phyloP scores from a whole-genome alignment of 2,329 filamentous ascomycete species.

The Calonectria ilicicola region DNA sequence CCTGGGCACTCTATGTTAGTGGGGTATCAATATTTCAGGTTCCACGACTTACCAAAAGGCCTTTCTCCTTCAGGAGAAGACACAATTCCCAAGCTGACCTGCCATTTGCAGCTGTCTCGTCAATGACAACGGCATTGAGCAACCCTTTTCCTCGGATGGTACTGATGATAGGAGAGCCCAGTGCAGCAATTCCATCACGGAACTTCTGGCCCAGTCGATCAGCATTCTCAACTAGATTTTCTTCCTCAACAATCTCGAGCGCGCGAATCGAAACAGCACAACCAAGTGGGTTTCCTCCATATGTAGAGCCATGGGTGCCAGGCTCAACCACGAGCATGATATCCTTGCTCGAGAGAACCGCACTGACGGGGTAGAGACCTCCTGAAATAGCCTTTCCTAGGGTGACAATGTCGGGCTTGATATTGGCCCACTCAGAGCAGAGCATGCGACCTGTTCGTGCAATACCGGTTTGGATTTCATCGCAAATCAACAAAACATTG shows the following conservation, averaged over 20 bases:
- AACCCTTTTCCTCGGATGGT: constrained; percentile 91
- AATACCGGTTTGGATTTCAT: constrained; percentile 98
- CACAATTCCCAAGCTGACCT: constrained; percentile 96
- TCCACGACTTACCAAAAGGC: constrained; percentile 78
- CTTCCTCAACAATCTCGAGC: constrained; percentile 92
- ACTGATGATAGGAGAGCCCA: constrained; percentile 85
- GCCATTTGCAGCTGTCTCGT: constrained; percentile 86
- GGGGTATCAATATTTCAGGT: not conserved
- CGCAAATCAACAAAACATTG: constrained; percentile 95
- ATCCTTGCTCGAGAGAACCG: constrained; percentile 87
- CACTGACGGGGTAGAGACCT: constrained; percentile 97
- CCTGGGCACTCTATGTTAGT: constrained; percentile 62
- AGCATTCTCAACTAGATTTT: constrained; percentile 85
- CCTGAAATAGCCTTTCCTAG: constrained; percentile 98
- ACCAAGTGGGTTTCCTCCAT: constrained; percentile 96
- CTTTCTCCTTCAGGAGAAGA: constrained; percentile 94
- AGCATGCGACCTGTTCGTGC: constrained; percentile 94
- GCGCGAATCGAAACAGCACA: constrained; percentile 96
- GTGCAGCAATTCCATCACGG: constrained; percentile 78
- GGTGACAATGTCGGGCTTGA: constrained; percentile 94
- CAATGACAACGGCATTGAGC: constrained; percentile 95
- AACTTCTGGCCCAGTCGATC: constrained; percentile 86
- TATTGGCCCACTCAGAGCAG: constrained; percentile 92
- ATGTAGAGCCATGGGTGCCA: constrained; percentile 96
- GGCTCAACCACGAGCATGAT: constrained; percentile 97